Conservation (phyloP, 1,284 basidiomycete species). For the Inonotus hispidus region DNA sequence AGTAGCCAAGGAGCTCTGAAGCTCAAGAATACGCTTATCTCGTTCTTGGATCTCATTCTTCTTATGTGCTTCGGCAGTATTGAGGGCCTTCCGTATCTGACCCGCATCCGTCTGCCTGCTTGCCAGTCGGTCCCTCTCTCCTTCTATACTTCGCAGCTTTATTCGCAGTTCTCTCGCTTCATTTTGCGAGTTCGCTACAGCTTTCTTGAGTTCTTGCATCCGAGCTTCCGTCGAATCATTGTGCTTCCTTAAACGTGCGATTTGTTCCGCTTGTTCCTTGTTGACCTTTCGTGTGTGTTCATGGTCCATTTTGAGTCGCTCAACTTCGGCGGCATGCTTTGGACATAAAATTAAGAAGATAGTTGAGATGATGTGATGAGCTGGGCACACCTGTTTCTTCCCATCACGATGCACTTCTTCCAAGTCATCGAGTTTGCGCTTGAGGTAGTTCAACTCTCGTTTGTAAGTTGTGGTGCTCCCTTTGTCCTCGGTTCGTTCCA, state of each 20-base stretch:
- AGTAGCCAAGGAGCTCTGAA: constrained; percentile 44
- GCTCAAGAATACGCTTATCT: constrained; percentile 48
- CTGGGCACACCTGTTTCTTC: constrained; percentile 52
- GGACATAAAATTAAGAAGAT: constrained; percentile 6
- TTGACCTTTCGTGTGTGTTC: constrained; percentile 41
- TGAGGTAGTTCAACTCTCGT: constrained; percentile 32
- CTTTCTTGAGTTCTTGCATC: constrained; percentile 54
- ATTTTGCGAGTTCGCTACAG: constrained; percentile 41
- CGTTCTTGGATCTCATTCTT: constrained; percentile 49
- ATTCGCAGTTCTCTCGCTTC: constrained; percentile 58
- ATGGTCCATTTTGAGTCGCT: constrained; percentile 53
- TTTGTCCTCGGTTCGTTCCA: background rate
- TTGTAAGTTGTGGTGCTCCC: background rate
- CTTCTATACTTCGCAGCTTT: constrained; percentile 56
- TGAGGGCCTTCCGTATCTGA: constrained; percentile 49
- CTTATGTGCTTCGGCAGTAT: constrained; percentile 42
- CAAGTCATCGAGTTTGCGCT: constrained; percentile 62
- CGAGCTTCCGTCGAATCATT: constrained; percentile 47
- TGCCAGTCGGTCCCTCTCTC: constrained; percentile 47
- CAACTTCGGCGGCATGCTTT: constrained; percentile 56
- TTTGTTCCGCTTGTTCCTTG: constrained; percentile 47
- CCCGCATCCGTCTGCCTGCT: constrained; percentile 46
- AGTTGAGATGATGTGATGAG: constrained; percentile 1
- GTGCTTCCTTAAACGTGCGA: constrained; percentile 60
- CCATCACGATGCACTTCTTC: constrained; percentile 59